Base-by-base conservation (phyloP, 2,329 filamentous ascomycete species). In the Curvularia spicifera region DNA sequence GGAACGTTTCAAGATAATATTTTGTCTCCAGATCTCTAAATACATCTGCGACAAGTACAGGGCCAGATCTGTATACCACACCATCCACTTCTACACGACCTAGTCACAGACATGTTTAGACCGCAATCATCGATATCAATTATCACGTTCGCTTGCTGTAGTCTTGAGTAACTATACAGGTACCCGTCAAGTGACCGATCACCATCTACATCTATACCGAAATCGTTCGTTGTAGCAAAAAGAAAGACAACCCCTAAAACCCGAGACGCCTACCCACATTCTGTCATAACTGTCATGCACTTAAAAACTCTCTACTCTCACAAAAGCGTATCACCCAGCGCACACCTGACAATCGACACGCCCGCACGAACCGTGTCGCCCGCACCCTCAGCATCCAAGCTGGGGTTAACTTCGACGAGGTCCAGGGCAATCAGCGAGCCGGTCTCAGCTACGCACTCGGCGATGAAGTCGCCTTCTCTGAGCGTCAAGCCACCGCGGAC, bases 401-500 rank as follows among this genome's bases (percentile, higher is more conserved):
- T 81, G 12, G 82, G 79, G 50, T 85, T 84, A 35, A 85, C 76
- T 72, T 82, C 81, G 2, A 85, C 84, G 22, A 88, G 80, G 66
- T 86, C 81, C 29, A 89, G 73, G 9, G 84, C 84, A 33, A 87
- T 79, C 20, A 84, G 77, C 57, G 82, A 81, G 15, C 85, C 86
- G 3, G 84, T 83, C 67, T 80, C 78, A 24, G 84, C 83, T 18
- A 88, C 80, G 50, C 81, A 82, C 73, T 87, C 95, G 71, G 93
- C 96, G 78, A 99, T 98, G 80, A 91, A 99, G 78, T 98, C 95
- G 40, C 95, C 95, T 81, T 99, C 95, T 55, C 95, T 87, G 70
- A 99, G 83, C 3, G 95, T 99, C 76, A 99, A 80, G 0, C 95
- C 95, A 42, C 95, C 95, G 71, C 95, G 86, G 31, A 99, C 95